Evolutionary conservation across 345 rosid species (phyloP).

Genomic region (Moricandia moricandioides): DNA sequence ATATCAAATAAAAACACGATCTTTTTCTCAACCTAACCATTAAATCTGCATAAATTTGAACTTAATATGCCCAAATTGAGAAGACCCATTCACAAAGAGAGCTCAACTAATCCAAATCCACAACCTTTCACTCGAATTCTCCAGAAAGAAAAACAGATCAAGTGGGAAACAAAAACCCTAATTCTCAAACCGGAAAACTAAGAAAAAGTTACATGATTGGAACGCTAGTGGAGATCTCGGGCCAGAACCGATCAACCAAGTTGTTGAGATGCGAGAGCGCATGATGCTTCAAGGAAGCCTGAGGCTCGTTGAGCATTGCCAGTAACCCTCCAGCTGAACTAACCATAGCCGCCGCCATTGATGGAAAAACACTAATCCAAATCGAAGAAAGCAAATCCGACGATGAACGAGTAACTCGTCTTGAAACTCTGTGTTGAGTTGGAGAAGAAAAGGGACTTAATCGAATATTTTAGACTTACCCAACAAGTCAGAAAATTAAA

Average conservation of each 20-base stretch:
- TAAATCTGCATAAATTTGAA: conserved; percentile 2
- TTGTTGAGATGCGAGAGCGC: conserved; percentile 84
- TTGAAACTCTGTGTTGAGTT: conserved; percentile 19
- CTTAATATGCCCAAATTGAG: conserved; percentile 9
- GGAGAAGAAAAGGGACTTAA: conserved; percentile 25
- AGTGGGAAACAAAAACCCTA: conserved; percentile 30
- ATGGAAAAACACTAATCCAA: not conserved
- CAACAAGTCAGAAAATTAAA: conserved; percentile 31
- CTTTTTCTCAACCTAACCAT: not conserved
- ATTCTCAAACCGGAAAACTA: not conserved
- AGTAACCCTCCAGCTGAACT: conserved; percentile 92
- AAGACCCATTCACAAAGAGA: not conserved
- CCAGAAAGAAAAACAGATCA: conserved; percentile 22
- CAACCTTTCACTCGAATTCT: not conserved
- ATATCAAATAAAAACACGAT: not conserved
- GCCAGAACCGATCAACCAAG: conserved; percentile 93
- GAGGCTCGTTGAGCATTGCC: conserved; percentile 92
- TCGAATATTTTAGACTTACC: conserved; percentile 39
- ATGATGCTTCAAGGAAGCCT: conserved; percentile 80
- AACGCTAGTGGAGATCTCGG: conserved; percentile 98
- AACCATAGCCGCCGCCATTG: conserved; percentile 68
- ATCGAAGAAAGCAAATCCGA: conserved; percentile 16
- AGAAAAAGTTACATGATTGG: conserved; percentile 66
- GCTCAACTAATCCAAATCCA: conserved; percentile 10
- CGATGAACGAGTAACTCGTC: not conserved